phyloP scores from a whole-genome alignment of 768 basidiomycete species.

The Cubamyces sp. region DNA sequence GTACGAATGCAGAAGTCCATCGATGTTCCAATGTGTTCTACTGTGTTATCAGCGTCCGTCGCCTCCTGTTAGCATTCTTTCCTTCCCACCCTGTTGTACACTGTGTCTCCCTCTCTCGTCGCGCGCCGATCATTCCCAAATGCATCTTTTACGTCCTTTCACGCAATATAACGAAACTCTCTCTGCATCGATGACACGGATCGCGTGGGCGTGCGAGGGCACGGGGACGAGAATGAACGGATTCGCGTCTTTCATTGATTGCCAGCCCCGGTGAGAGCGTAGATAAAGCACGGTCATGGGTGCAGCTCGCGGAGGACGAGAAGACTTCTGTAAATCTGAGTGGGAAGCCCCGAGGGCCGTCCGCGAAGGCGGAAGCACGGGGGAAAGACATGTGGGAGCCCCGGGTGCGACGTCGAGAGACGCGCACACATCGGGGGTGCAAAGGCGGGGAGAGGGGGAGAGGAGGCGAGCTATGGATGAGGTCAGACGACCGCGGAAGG shows the following conservation, averaged over 20 bases:
- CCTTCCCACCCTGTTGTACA: constrained; percentile 26
- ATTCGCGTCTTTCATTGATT: too few relatives aligned
- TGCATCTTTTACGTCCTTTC: constrained; percentile 27
- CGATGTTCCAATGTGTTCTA: constrained; percentile 27
- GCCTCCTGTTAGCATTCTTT: constrained; percentile 25
- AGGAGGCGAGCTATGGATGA: background rate
- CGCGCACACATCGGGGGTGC: constrained; percentile 1
- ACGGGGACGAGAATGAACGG: background rate
- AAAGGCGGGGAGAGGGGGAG: background rate
- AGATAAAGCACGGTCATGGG: constrained; percentile 12
- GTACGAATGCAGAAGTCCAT: constrained; percentile 30
- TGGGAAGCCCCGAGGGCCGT: too few relatives aligned
- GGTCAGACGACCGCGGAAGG: constrained; percentile 4
- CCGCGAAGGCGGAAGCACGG: too few relatives aligned
- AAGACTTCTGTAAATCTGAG: too few relatives aligned
- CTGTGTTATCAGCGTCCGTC: constrained; percentile 29
- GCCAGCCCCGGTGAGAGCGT: background rate
- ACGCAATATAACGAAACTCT: constrained; percentile 19
- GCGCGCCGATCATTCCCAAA: constrained; percentile 19
- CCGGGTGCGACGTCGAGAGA: background rate
- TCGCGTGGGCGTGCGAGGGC: constrained; percentile 3
- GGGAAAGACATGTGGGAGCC: background rate
- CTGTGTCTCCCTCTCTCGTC: constrained; percentile 17
- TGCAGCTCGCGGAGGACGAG: too few relatives aligned
- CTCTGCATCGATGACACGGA: background rate